Conservation (phyloP, 202 grass and related monocot species). For the Panicum hallii region DNA sequence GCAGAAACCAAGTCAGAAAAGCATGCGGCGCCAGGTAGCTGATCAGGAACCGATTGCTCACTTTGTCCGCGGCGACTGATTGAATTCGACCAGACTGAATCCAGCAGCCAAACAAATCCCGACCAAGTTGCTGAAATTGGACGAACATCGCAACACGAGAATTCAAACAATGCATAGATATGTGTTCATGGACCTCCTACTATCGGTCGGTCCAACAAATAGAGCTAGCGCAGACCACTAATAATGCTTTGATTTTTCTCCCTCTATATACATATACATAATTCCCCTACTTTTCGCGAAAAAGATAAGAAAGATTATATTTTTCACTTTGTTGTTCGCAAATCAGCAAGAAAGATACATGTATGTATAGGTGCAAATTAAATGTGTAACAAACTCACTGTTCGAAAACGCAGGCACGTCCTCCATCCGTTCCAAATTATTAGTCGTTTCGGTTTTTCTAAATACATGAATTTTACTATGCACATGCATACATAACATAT, state of each 20-base stretch:
- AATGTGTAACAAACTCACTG: too few relatives aligned
- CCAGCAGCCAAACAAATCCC: background rate
- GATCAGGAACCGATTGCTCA: background rate
- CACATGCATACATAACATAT: too few relatives aligned
- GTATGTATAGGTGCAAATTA: background rate
- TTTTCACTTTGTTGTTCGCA: background rate
- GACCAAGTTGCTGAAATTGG: background rate
- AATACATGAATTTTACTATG: too few relatives aligned
- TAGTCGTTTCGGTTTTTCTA: too few relatives aligned
- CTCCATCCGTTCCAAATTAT: too few relatives aligned
- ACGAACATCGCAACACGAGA: background rate
- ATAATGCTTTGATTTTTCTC: background rate
- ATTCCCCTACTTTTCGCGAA: background rate
- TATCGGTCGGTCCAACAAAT: background rate
- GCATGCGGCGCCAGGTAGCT: background rate
- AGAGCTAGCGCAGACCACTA: background rate
- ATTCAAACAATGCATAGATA: background rate
- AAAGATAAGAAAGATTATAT: background rate
- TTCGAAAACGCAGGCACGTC: background rate
- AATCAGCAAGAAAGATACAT: background rate
- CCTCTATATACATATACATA: background rate
- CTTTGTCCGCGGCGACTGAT: background rate
- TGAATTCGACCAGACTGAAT: background rate
- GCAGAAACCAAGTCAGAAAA: background rate
- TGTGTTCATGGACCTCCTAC: constrained; percentile 1